phyloP scores from a whole-genome alignment of 768 basidiomycete genomes.

The Rubroboletus pulcherrimus region DNA sequence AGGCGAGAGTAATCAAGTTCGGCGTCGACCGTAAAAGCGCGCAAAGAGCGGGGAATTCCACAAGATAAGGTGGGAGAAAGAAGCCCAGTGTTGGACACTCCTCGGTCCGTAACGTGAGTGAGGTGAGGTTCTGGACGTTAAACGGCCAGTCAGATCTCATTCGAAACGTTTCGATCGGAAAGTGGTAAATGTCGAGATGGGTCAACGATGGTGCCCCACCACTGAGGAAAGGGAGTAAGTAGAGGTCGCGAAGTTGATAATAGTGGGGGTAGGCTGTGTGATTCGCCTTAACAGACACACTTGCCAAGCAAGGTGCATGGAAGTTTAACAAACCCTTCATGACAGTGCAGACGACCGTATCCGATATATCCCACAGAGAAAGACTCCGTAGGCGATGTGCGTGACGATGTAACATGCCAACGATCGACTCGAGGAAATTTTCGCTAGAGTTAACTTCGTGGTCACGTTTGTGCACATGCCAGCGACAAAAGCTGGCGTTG shows the following conservation, averaged over 20 bases:
- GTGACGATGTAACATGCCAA: neutral
- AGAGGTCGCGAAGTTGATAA: constrained; percentile 2
- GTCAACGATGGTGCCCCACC: constrained; percentile 7
- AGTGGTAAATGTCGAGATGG: constrained; percentile 15
- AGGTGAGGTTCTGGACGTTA: constrained; percentile 5
- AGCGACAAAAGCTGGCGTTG: constrained; percentile 10
- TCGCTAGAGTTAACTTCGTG: neutral
- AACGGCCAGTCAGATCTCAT: constrained; percentile 4
- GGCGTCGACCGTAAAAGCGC: constrained; percentile 11
- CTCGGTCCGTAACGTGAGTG: constrained; percentile 12
- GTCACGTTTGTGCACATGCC: neutral
- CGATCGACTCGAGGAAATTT: constrained; percentile 1
- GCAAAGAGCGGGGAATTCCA: constrained; percentile 13
- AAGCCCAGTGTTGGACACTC: constrained; percentile 3
- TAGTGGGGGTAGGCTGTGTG: constrained; percentile 1
- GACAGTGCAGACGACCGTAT: constrained; percentile 5
- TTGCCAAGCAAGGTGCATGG: constrained; percentile 4
- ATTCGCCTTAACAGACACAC: constrained; percentile 13
- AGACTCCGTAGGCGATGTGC: constrained; percentile 7
- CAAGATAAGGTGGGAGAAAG: constrained; percentile 14
- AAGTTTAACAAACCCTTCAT: neutral
- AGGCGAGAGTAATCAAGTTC: constrained; percentile 6
- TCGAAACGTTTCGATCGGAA: constrained; percentile 10
- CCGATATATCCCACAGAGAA: constrained; percentile 15
- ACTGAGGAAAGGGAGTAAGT: constrained; percentile 10